These are phyloP conservation scores for Coemansia sp. DNA, from an alignment of 192 early-diverging fungal species.

Conservation along the genomic window DNA sequence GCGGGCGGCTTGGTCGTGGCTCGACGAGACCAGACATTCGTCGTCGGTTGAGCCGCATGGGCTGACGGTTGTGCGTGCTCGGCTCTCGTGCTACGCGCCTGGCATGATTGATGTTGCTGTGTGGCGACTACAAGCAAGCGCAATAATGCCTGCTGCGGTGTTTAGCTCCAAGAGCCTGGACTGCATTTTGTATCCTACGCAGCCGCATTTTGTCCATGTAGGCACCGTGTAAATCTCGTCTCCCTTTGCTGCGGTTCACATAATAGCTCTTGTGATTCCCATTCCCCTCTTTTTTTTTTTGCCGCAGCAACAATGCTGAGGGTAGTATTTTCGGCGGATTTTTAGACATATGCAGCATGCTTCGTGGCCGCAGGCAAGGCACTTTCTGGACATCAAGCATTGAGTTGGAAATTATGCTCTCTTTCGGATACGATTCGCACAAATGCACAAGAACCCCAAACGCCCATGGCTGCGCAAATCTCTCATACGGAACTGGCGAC, in stretches of 20 bases:
- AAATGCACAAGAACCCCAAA: not conserved
- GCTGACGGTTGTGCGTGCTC: constrained; percentile 12
- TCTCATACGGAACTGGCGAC: not conserved
- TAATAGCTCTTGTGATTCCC: not conserved
- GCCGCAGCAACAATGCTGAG: not conserved
- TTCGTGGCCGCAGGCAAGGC: not conserved
- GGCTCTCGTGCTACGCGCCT: constrained; percentile 24
- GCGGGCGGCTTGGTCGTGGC: constrained; percentile 49
- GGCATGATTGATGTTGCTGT: constrained; percentile 42
- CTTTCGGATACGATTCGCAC: not conserved
- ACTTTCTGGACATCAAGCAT: not conserved
- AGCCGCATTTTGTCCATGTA: constrained; percentile 37
- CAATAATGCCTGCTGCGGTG: constrained; percentile 1
- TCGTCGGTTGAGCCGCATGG: constrained; percentile 16
- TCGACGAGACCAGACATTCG: constrained; percentile 22
- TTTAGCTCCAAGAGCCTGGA: constrained; percentile 24
- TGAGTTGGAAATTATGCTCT: not conserved
- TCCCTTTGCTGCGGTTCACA: not conserved
- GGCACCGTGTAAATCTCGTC: not conserved
- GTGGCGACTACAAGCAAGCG: constrained; percentile 38
- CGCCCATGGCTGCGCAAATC: not conserved
- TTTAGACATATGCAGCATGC: not conserved
- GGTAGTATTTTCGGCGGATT: not conserved
- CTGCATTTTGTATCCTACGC: constrained; percentile 28
- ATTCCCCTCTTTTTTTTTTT: not conserved